A percentile compares a stretch with the other conserved stretches of the same genome.
Evolutionary conservation across 495 filamentous ascomycete species (phyloP).

Genomic region (Penicillium silybi): DNA sequence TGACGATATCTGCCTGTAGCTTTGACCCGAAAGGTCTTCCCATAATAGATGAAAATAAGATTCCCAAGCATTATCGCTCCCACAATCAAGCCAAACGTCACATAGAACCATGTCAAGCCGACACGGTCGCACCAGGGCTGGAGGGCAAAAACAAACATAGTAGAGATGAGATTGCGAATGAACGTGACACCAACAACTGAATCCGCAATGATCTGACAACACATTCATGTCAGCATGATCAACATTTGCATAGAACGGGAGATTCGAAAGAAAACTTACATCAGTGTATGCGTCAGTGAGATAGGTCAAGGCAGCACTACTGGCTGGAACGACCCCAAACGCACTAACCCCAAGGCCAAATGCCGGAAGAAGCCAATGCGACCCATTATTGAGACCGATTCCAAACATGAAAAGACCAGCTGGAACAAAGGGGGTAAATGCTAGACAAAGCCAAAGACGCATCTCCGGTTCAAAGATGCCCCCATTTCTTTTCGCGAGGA

Average conservation of each 20-base stretch:
- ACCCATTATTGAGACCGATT: constrained; percentile 25
- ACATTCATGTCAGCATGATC: neutral
- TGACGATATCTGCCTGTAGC: constrained; percentile 10
- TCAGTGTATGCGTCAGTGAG: constrained; percentile 34
- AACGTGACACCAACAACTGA: constrained; percentile 32
- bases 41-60: constrained; percentile 20
- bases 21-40: constrained; percentile 12
- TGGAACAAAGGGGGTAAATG: constrained; percentile 22
- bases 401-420: constrained; percentile 33
- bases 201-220: constrained; percentile 31
- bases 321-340: constrained; percentile 25
- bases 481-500: constrained; percentile 26
- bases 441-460: constrained; percentile 25
- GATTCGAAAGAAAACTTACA: constrained; percentile 11
- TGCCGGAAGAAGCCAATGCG: constrained; percentile 26
- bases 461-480: constrained; percentile 38
- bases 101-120: constrained; percentile 20
- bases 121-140: constrained; percentile 27
- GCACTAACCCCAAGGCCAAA: constrained; percentile 23
- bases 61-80: constrained; percentile 15
- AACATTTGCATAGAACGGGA: neutral
- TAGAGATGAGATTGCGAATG: constrained; percentile 26
- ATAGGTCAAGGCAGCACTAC: constrained; percentile 30
- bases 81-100: constrained; percentile 16
- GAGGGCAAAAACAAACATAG: constrained; percentile 31